Percentiles rank a stretch among this genome's conserved stretches.
Evolutionary conservation across 163 green algal species (phyloP).

Genomic region (Scenedesmus sp.): DNA sequence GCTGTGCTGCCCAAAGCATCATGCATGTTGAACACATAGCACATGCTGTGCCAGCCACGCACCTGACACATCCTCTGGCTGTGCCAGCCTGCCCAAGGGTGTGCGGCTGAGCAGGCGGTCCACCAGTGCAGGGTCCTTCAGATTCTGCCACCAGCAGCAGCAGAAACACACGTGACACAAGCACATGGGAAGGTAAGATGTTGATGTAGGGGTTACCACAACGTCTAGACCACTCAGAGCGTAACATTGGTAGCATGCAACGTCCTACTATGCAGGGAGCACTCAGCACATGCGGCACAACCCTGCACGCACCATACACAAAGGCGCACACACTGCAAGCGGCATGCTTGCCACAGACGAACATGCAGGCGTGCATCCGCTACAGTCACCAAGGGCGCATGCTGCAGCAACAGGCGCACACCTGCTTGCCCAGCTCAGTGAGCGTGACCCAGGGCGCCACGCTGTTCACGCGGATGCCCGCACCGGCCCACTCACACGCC

Average conservation of each 20-base stretch:
- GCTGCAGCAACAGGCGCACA: constrained; percentile 55
- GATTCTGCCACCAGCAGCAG: constrained; percentile 41
- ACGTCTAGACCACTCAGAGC: too few relatives aligned
- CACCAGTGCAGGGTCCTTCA: constrained; percentile 43
- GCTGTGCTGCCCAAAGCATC: too few relatives aligned
- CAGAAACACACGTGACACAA: not conserved
- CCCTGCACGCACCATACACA: too few relatives aligned
- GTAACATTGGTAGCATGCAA: too few relatives aligned
- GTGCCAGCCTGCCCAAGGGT: constrained; percentile 42
- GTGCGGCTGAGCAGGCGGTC: constrained; percentile 49
- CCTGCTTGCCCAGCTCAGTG: constrained; percentile 83
- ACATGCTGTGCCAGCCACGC: not conserved
- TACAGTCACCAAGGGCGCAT: too few relatives aligned
- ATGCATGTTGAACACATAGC: not conserved
- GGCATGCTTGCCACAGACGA: too few relatives aligned
- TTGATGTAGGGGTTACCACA: too few relatives aligned
- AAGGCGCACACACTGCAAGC: too few relatives aligned
- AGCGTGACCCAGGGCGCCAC: constrained; percentile 94
- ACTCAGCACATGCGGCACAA: too few relatives aligned
- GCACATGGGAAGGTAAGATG: too few relatives aligned
- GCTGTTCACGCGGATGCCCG: constrained; percentile 88
- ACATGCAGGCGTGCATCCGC: too few relatives aligned
- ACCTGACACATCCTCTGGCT: constrained; percentile 54
- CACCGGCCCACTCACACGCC: constrained; percentile 91
- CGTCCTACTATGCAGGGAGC: too few relatives aligned